Evolutionary conservation across 2,329 filamentous ascomycete genomes (phyloP).

Genomic region (Penicillium sumatraense): DNA sequence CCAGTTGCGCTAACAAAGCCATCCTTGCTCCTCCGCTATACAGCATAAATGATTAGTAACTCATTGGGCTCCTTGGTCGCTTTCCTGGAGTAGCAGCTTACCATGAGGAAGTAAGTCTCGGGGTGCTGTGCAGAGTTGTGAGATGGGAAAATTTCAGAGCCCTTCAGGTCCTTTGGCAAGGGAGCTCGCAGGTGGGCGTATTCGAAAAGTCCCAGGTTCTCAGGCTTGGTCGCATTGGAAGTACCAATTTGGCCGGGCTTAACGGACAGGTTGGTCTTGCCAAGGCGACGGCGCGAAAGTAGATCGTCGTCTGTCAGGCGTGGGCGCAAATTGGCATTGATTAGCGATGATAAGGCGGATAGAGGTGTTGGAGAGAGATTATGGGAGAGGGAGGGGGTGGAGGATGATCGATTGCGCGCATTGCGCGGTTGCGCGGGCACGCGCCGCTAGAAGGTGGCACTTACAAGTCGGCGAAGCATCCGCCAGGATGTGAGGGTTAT

Average conservation of each 20-base stretch:
- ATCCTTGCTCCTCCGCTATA: constrained; percentile 66
- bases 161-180: constrained; percentile 83
- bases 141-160: constrained; percentile 88
- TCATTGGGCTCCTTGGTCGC: neutral
- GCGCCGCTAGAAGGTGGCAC: constrained; percentile 27
- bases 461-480: constrained; percentile 52
- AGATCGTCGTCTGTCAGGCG: constrained; percentile 67
- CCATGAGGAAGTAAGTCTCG: constrained; percentile 95
- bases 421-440: constrained; percentile 23
- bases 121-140: constrained; percentile 66
- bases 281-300: constrained; percentile 81
- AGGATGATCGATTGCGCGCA: constrained; percentile 16
- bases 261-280: constrained; percentile 86
- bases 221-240: constrained; percentile 71
- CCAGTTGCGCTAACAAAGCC: constrained; percentile 69
- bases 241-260: constrained; percentile 76
- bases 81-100: constrained; percentile 49
- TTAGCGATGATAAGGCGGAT: constrained; percentile 19
- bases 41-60: neutral
- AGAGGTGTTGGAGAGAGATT: neutral
- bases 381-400: constrained; percentile 9
- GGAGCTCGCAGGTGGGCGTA: constrained; percentile 95
- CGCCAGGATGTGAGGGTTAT: constrained; percentile 51
- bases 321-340: constrained; percentile 6
- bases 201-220: constrained; percentile 83